Percentiles rank a stretch among this genome's conserved stretches.
Evolutionary conservation across 768 basidiomycete species (phyloP).

Genomic region (Cystoderma amianthinum): DNA sequence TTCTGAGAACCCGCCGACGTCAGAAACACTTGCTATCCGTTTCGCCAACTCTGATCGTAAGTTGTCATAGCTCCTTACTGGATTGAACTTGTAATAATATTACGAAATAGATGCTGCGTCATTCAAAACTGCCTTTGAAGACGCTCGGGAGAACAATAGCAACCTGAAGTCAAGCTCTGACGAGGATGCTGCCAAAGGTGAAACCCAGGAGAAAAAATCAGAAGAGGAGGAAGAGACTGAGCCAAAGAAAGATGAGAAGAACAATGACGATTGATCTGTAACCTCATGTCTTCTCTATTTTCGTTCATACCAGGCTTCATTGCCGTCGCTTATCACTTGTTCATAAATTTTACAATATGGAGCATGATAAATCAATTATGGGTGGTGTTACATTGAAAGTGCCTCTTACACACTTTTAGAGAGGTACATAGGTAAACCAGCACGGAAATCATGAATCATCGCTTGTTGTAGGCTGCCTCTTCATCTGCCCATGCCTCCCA

Average conservation of each 20-base stretch:
- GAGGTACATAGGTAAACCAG: too few species aligned
- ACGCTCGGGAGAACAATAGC: slow-evolving; percentile 69
- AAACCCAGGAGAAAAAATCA: slow-evolving; percentile 17
- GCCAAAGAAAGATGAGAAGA: not conserved
- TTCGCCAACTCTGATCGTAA: slow-evolving; percentile 95
- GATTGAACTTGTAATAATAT: slow-evolving; percentile 4
- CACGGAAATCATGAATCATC: not conserved
- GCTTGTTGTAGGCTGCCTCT: slow-evolving; percentile 30
- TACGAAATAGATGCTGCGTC: slow-evolving; percentile 67
- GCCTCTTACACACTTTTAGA: too few species aligned
- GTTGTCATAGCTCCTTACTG: slow-evolving; percentile 18
- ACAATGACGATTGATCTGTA: not conserved
- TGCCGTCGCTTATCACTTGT: not conserved
- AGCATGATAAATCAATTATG: not conserved
- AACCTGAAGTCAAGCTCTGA: slow-evolving; percentile 16
- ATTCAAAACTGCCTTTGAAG: slow-evolving; percentile 89
- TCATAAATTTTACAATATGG: not conserved
- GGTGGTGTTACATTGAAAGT: too few species aligned
- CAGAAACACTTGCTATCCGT: slow-evolving; percentile 96
- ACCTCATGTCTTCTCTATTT: not conserved
- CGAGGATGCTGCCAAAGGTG: slow-evolving; percentile 14
- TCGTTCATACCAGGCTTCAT: not conserved
- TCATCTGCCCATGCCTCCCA: slow-evolving; percentile 76
- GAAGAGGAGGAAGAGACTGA: slow-evolving; percentile 20
- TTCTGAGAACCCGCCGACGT: slow-evolving; percentile 80